Percentiles rank a stretch among this genome's conserved stretches.
Evolutionary conservation across 345 rosid species (phyloP).

Genomic region (Salix viminalis): DNA sequence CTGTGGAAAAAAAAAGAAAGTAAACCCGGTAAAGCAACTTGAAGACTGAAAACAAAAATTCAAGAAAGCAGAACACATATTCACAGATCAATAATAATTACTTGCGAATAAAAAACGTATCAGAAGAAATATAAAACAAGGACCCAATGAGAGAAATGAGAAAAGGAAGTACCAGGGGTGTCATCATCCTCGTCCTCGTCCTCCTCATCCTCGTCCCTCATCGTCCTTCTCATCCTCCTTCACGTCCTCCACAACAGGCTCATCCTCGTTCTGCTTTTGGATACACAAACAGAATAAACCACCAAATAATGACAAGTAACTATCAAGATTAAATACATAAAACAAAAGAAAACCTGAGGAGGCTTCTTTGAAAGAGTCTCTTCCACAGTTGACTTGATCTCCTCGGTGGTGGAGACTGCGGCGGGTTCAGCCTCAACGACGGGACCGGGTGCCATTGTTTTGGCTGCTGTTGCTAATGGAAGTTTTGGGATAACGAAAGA

Average conservation of each 20-base stretch:
- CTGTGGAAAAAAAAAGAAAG: background rate
- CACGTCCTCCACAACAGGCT: slow-evolving; percentile 62
- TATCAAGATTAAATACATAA: too few relatives aligned
- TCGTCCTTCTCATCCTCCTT: slow-evolving; percentile 62
- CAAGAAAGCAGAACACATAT: slow-evolving; percentile 1
- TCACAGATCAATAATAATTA: background rate
- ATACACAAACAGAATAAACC: background rate
- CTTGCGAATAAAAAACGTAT: background rate
- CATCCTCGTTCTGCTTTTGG: slow-evolving; percentile 35
- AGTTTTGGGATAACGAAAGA: background rate
- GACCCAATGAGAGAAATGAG: too few relatives aligned
- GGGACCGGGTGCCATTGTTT: slow-evolving; percentile 56
- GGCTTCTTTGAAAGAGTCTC: slow-evolving; percentile 30
- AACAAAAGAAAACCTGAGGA: slow-evolving; percentile 24
- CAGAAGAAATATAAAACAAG: background rate
- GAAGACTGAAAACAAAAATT: background rate
- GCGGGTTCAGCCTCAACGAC: slow-evolving; percentile 47
- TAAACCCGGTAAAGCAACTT: background rate
- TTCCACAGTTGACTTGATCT: slow-evolving; percentile 36
- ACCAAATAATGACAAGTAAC: background rate
- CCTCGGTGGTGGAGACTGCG: slow-evolving; percentile 22
- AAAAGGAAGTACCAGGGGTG: slow-evolving; percentile 38
- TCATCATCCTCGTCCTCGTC: slow-evolving; percentile 63
- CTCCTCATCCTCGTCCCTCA: slow-evolving; percentile 70
- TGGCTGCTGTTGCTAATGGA: slow-evolving; percentile 2